phyloP scores from a whole-genome alignment of 179 eudicot genomes.

The Spergularia azorica region DNA sequence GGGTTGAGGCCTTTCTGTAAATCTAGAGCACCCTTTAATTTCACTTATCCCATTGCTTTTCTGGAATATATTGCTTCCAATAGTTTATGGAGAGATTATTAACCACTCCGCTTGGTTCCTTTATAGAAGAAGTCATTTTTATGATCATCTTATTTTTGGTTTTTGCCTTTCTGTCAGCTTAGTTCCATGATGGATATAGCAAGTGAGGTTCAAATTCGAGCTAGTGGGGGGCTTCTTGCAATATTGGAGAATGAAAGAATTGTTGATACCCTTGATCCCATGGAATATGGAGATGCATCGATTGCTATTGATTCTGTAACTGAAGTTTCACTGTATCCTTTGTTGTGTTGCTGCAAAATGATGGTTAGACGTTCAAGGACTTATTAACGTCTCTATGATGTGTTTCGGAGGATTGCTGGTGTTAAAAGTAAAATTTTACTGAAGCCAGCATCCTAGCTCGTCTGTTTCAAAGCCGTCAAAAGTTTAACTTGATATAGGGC shows the following conservation, averaged over 20 bases:
- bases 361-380: background rate
- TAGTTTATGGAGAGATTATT: background rate
- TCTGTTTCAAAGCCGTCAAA: background rate
- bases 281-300: constrained; percentile 72
- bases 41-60: background rate
- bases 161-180: constrained; percentile 47
- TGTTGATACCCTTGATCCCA: constrained; percentile 77
- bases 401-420: background rate
- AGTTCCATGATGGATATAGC: constrained; percentile 90
- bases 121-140: background rate
- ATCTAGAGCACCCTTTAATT: background rate
- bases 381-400: background rate
- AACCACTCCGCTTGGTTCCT: background rate
- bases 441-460: background rate
- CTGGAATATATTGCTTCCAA: background rate
- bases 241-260: constrained; percentile 88
- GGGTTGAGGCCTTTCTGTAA: background rate
- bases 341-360: constrained; percentile 14
- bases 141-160: background rate
- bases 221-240: constrained; percentile 97
- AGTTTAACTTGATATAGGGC: constrained; percentile 34
- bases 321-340: constrained; percentile 89
- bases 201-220: constrained; percentile 96
- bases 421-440: background rate
- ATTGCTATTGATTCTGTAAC: constrained; percentile 73